Evolutionary conservation across 2,329 filamentous ascomycete genomes (phyloP).

Genomic region (Ceratocystis lukuohia): DNA sequence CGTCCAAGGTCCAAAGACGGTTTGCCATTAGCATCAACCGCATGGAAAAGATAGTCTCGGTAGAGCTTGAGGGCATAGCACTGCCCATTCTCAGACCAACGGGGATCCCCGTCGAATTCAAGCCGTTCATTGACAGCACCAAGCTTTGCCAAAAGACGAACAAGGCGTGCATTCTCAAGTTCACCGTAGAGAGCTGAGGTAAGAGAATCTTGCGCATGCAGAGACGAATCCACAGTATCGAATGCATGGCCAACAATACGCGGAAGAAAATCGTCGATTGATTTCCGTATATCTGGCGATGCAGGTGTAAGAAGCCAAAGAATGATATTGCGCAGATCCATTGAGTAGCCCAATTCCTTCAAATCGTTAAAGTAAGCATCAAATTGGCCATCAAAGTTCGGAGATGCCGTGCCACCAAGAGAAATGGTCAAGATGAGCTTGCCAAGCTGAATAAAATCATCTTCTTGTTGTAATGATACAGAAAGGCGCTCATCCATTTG

Average conservation of each 20-base stretch:
- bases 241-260: conserved; percentile 68
- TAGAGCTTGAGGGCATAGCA: conserved; percentile 89
- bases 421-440: conserved; percentile 64
- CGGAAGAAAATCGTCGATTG: conserved; percentile 64
- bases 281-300: conserved; percentile 45
- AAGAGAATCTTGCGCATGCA: conserved; percentile 67
- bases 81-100: conserved; percentile 87
- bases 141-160: conserved; percentile 68
- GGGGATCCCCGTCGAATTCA: conserved; percentile 62
- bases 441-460: conserved; percentile 76
- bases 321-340: conserved; percentile 65
- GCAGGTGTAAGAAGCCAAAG: conserved; percentile 65
- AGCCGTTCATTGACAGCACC: conserved; percentile 80
- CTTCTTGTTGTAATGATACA: conserved; percentile 65
- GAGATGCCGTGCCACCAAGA: conserved; percentile 7
- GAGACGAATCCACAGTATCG: conserved; percentile 58
- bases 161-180: conserved; percentile 77
- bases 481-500: conserved; percentile 60
- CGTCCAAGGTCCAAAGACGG: conserved; percentile 79
- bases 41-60: conserved; percentile 93
- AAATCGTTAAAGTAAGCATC: conserved; percentile 53
- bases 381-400: conserved; percentile 10
- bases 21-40: conserved; percentile 72
- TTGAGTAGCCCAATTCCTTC: conserved; percentile 61
- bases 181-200: conserved; percentile 61